A percentile compares a stretch with the other conserved stretches of the same genome.
phyloP scores from a whole-genome alignment of 2,329 filamentous ascomycete genomes.

The Pseudogymnoascus sp. region DNA sequence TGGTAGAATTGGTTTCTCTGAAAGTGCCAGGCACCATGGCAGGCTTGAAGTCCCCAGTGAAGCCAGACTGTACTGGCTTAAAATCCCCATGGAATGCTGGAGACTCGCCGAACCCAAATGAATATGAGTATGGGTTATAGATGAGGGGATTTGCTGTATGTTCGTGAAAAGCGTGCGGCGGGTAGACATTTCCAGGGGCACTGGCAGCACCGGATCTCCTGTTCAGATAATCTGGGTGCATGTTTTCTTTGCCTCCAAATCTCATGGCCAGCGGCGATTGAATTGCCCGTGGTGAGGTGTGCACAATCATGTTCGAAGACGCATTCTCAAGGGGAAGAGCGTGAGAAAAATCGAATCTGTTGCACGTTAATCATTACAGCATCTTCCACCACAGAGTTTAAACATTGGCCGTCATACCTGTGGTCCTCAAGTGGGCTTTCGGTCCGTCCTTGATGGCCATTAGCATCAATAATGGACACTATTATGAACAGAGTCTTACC shows the following conservation, averaged over 20 bases:
- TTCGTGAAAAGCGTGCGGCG: slow-evolving; percentile 24
- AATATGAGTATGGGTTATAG: slow-evolving; percentile 18
- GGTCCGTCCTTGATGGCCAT: slow-evolving; percentile 19
- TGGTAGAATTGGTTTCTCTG: neutral
- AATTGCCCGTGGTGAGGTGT: slow-evolving; percentile 22
- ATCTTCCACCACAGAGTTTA: neutral
- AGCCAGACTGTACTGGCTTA: slow-evolving; percentile 13
- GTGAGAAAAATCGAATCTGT: slow-evolving; percentile 23
- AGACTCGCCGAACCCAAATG: slow-evolving; percentile 16
- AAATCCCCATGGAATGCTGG: neutral
- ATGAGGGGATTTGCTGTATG: slow-evolving; percentile 25
- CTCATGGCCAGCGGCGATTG: slow-evolving; percentile 18
- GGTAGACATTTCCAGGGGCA: slow-evolving; percentile 20
- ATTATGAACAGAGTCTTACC: slow-evolving; percentile 14
- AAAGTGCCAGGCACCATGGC: neutral
- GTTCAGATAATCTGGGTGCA: slow-evolving; percentile 14
- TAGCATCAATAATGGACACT: slow-evolving; percentile 6
- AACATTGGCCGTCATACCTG: slow-evolving; percentile 15
- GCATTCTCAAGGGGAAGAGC: slow-evolving; percentile 19
- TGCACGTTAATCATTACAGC: neutral
- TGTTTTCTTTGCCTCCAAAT: slow-evolving; percentile 23
- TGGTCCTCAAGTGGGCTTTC: slow-evolving; percentile 28
- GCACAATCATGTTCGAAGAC: slow-evolving; percentile 11
- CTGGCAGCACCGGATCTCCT: slow-evolving; percentile 14
- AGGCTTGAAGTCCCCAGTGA: slow-evolving; percentile 18